phyloP scores from a whole-genome alignment of 2,329 filamentous ascomycete species.

The Neurospora sp. region DNA sequence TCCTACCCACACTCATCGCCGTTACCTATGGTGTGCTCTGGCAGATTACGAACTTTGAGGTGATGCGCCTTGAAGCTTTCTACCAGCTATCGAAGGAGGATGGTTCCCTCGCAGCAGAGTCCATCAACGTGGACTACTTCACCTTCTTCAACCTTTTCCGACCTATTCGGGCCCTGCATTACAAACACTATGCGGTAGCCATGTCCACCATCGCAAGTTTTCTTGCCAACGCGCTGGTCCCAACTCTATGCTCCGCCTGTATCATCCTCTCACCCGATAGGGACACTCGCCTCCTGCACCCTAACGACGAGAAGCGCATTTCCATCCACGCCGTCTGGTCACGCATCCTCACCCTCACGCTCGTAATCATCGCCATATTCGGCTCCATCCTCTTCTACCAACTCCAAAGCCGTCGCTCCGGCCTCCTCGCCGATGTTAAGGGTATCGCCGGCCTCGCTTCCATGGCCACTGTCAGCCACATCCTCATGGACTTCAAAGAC shows the following conservation, averaged over 20 bases:
- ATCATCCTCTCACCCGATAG: constrained; percentile 47
- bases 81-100: constrained; percentile 52
- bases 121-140: constrained; percentile 65
- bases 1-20: constrained; percentile 49
- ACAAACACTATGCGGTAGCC: constrained; percentile 58
- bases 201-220: constrained; percentile 55
- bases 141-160: constrained; percentile 57
- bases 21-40: constrained; percentile 55
- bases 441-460: constrained; percentile 65
- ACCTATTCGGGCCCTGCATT: constrained; percentile 50
- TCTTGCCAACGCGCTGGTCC: constrained; percentile 57
- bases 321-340: constrained; percentile 49
- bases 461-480: constrained; percentile 65
- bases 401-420: constrained; percentile 52
- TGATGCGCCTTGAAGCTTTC: constrained; percentile 56
- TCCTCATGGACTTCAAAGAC: constrained; percentile 63
- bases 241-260: constrained; percentile 55
- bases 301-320: constrained; percentile 40
- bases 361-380: constrained; percentile 47
- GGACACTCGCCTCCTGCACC: constrained; percentile 30
- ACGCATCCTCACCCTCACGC: constrained; percentile 45
- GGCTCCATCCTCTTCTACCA: constrained; percentile 50
- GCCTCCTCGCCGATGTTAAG: constrained; percentile 56
- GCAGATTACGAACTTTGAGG: constrained; percentile 57
- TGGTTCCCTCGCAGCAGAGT: constrained; percentile 52